phyloP scores from a whole-genome alignment of 306 rosid species.

The Prosopis cineraria region DNA sequence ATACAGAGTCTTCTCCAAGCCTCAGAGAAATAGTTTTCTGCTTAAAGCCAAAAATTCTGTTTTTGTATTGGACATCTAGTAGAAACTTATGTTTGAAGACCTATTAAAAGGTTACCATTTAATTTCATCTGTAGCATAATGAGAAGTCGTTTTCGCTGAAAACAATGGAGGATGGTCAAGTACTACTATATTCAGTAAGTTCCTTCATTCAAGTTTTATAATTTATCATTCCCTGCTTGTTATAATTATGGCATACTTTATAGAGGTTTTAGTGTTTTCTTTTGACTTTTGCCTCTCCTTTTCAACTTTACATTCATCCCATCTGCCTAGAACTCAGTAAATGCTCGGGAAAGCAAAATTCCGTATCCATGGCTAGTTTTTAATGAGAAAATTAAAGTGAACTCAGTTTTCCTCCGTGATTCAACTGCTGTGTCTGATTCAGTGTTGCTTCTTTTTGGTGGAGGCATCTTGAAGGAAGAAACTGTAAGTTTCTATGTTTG shows the following conservation, averaged over 20 bases:
- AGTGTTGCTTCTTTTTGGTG: slow-evolving; percentile 85
- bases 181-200: slow-evolving; percentile 81
- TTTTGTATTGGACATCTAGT: slow-evolving; percentile 12
- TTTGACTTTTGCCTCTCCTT: slow-evolving; percentile 24
- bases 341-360: slow-evolving; percentile 86
- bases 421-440: slow-evolving; percentile 94
- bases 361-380: slow-evolving; percentile 97
- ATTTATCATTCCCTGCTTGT: slow-evolving; percentile 21
- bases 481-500: slow-evolving; percentile 48
- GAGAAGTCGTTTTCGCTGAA: slow-evolving; percentile 89
- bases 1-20: background rate
- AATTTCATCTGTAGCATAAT: slow-evolving; percentile 66
- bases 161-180: slow-evolving; percentile 99
- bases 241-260: slow-evolving; percentile 1
- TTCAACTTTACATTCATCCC: slow-evolving; percentile 34
- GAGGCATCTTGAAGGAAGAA: slow-evolving; percentile 73
- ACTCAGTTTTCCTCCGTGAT: slow-evolving; percentile 95
- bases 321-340: slow-evolving; percentile 79
- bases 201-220: slow-evolving; percentile 16
- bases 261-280: slow-evolving; percentile 12
- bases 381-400: slow-evolving; percentile 95
- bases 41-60: slow-evolving; percentile 25
- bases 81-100: slow-evolving; percentile 27
- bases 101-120: slow-evolving; percentile 9
- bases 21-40: background rate